phyloP scores from a whole-genome alignment of 2,329 filamentous ascomycete species.

The Harringtonia aguacate region DNA sequence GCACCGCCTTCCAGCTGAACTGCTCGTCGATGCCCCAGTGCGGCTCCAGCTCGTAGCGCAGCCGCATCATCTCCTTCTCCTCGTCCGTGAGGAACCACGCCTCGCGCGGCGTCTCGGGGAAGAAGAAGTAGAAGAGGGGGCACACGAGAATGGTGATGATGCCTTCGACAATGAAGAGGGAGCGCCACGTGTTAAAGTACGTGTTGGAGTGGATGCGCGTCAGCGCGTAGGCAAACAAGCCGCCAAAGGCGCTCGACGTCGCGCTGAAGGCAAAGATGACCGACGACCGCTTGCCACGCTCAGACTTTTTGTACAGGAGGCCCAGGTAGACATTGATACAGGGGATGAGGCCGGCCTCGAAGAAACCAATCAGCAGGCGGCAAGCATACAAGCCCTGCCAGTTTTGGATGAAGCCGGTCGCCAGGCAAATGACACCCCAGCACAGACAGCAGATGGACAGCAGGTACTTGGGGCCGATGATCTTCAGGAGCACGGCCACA shows the following conservation, averaged over 20 bases:
- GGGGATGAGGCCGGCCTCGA: constrained; percentile 26
- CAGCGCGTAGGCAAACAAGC: constrained; percentile 29
- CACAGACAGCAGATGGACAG: constrained; percentile 13
- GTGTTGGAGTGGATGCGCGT: constrained; percentile 22
- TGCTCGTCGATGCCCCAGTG: constrained; percentile 17
- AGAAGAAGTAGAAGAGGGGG: constrained; percentile 17
- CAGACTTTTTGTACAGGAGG: constrained; percentile 23
- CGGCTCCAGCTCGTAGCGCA: constrained; percentile 17
- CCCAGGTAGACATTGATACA: constrained; percentile 25
- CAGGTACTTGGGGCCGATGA: constrained; percentile 21
- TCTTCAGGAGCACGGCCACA: constrained; percentile 21
- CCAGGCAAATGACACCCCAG: not conserved
- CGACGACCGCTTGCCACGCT: constrained; percentile 20
- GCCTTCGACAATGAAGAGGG: constrained; percentile 29
- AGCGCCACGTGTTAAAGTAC: constrained; percentile 25
- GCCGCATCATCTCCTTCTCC: constrained; percentile 16
- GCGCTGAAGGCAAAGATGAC: constrained; percentile 30
- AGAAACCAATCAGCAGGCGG: constrained; percentile 14
- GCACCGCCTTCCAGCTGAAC: constrained; percentile 15
- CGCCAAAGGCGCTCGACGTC: constrained; percentile 29
- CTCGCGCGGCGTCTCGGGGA: constrained; percentile 16
- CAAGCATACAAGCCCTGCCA: constrained; percentile 15
- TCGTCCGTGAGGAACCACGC: constrained; percentile 19
- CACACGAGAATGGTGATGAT: constrained; percentile 25
- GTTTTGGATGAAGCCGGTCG: constrained; percentile 17